Evolutionary conservation across 345 rosid genomes (phyloP), one percentile per base, ranked within the genome.

Genomic region (Hypericum androsaemum): DNA sequence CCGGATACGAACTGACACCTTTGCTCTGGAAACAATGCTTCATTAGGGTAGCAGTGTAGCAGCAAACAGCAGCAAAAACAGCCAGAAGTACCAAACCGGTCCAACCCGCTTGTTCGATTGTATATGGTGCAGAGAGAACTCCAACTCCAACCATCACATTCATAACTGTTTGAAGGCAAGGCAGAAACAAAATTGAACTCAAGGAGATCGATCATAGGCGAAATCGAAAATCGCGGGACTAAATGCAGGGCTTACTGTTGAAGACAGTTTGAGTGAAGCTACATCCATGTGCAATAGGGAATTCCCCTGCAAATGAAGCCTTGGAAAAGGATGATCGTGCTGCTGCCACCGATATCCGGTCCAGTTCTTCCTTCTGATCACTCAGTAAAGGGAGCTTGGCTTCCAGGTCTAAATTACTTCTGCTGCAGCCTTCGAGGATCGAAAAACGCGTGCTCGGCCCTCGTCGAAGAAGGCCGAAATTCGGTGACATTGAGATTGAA

Each of bases 121-220:
- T 75, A 43, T 41, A 75, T 63, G 98, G 95, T 41, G 89, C 87
- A 8, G 98, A 90, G 2, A 87, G 84, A 58, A 90, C 74, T 56
- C 96, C 98, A 58, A 87, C 84, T 70, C 98, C 95, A 64, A 77
- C 95, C 98, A 90, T 68, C 22, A 88, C 83, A 70, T 90, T 90
- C 8, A 88, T 39, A 22, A 74, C 95, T 90, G 82, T 8, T 65
- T 16, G 58, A 42, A 54, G 51, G 51, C 47, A 43, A 61, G n/a
- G n/a, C n/a, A n/a, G n/a, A n/a, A n/a, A n/a, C n/a, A n/a, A n/a
- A n/a, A n/a, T n/a, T n/a, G n/a, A n/a, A n/a, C n/a, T n/a, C n/a
- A n/a, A n/a, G n/a, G n/a, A n/a, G n/a, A n/a, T n/a, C n/a, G n/a
- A n/a, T n/a, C n/a, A n/a, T n/a, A n/a, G n/a, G n/a, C n/a, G n/a